Conservation (phyloP, 352 stramenopile species). For the Globisporangium cystogenes region DNA sequence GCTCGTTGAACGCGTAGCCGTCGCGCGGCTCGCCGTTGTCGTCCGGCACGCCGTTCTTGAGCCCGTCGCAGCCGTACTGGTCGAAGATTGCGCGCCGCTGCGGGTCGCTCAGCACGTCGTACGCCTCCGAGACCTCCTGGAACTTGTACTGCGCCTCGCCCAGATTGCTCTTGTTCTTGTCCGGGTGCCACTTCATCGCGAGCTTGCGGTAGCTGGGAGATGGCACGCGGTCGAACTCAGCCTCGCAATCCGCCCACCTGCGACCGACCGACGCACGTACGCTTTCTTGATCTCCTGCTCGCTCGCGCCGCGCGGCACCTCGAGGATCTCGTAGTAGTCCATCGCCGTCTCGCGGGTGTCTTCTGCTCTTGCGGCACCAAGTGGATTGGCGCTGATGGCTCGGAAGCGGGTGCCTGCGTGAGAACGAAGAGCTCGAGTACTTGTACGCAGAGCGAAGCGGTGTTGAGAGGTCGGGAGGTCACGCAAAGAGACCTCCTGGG, state of each 20-base stretch:
- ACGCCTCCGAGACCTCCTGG: constrained; percentile 93
- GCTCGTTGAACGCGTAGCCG: constrained; percentile 88
- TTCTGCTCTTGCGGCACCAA: no score
- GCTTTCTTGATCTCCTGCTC: constrained; percentile 94
- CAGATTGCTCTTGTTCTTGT: constrained; percentile 91
- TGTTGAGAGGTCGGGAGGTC: no score
- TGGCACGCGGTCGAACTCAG: no score
- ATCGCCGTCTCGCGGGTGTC: constrained; percentile 23
- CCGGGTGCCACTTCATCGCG: constrained; percentile 93
- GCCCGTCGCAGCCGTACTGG: constrained; percentile 91
- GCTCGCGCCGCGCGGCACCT: constrained; percentile 68
- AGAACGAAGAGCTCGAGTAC: no score
- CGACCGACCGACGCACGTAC: constrained; percentile 12
- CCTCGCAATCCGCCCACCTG: background rate
- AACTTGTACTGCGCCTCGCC: constrained; percentile 90
- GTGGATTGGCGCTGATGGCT: no score
- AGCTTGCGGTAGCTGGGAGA: constrained; percentile 92
- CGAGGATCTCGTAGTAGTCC: constrained; percentile 92
- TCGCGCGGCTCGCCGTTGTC: constrained; percentile 71
- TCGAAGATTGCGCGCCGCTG: constrained; percentile 92
- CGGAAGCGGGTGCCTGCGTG: no score
- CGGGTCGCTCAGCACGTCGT: constrained; percentile 92
- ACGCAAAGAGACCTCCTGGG: no score
- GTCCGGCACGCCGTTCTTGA: constrained; percentile 87
- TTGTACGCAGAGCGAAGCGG: no score